These are phyloP conservation scores for Stentor roeselii DNA, from an alignment of 73 alveolate genomes.

Conservation along the genomic window DNA sequence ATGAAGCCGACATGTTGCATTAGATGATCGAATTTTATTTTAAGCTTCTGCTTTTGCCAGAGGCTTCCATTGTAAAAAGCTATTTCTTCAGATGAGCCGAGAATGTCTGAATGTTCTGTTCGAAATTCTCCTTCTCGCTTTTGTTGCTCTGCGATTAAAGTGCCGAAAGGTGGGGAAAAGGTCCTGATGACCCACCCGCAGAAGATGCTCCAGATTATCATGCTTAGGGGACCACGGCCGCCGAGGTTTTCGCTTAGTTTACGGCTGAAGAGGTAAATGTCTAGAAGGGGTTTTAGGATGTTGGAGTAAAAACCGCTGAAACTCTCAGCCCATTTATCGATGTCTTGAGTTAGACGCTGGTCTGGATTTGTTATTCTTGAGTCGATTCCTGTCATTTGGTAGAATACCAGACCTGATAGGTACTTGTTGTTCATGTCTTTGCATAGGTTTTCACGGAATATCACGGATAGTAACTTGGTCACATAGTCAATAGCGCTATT, in stretches of 20 bases:
- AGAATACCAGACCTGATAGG: constrained; percentile 73
- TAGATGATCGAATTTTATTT: constrained; percentile 25
- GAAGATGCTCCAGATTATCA: constrained; percentile 73
- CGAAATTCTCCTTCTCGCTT: constrained; percentile 87
- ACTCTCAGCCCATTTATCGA: constrained; percentile 84
- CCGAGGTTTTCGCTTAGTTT: constrained; percentile 86
- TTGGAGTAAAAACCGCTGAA: constrained; percentile 68
- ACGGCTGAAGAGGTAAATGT: constrained; percentile 75
- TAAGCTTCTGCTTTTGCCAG: constrained; percentile 73
- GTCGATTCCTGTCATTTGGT: constrained; percentile 76
- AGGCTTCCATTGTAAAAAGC: constrained; percentile 82
- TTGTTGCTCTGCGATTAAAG: constrained; percentile 74
- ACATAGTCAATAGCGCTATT: constrained; percentile 73
- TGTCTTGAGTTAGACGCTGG: constrained; percentile 80
- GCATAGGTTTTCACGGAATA: constrained; percentile 75
- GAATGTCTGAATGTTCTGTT: constrained; percentile 68
- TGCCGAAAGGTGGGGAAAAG: constrained; percentile 87
- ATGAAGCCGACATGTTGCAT: not conserved
- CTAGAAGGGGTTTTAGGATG: constrained; percentile 86
- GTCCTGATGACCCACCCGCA: constrained; percentile 60
- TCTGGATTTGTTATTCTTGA: constrained; percentile 79
- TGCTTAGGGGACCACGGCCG: constrained; percentile 77
- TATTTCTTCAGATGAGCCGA: constrained; percentile 80
- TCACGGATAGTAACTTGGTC: constrained; percentile 62
- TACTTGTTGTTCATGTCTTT: constrained; percentile 64